Base-by-base conservation (phyloP, 768 basidiomycete species). In the Wakefieldia striispora region DNA sequence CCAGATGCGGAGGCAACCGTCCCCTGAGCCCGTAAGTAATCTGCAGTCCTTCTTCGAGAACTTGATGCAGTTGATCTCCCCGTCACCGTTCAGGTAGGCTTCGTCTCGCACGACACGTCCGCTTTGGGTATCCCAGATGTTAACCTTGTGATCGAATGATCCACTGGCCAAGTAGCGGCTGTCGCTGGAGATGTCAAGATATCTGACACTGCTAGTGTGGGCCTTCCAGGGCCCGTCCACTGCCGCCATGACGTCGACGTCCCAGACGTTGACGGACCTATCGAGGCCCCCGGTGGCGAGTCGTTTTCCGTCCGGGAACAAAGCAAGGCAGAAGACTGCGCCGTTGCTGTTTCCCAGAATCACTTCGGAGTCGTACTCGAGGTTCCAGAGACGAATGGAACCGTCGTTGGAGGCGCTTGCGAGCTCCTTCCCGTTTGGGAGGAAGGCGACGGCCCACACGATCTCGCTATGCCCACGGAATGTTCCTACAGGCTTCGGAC, bases 71-170 rank as follows among this genome's bases (percentile, higher is more conserved):
- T 55, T 64, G 56, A 64, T 66, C 58, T 53, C 6, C 48, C 46
- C 37, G 37, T 66, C 64, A 10, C 55, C 63, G 13, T 43, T 54
- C 23, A 64, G 58, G 53, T 35, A 47, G 35, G 52, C 35, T 47
- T 64, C 50, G 43, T 64, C 50, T 52, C 54, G 58, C 45, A 64
- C 55, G 47, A 63, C 35, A 41, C 40, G 45, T 45, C 65, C 62
- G 27, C 43, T 65, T 59, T 53, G 47, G 47, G 64, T 61, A 53
- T 67, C 55, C 65, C 65, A 65, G 39, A 65, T 11, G 57, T 61
- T 67, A 29, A 67, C 40, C 17, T 55, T 65, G 58, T 64, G 62
- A 65, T 65, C 63, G 50, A 66, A 64, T 40, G 65, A 65, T 53
- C 63, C 63, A 31, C 65, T 65, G 6, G 45, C 55, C 31, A 64